phyloP scores from a whole-genome alignment of 2,329 filamentous ascomycete genomes.

The Bretziella fagacearum region DNA sequence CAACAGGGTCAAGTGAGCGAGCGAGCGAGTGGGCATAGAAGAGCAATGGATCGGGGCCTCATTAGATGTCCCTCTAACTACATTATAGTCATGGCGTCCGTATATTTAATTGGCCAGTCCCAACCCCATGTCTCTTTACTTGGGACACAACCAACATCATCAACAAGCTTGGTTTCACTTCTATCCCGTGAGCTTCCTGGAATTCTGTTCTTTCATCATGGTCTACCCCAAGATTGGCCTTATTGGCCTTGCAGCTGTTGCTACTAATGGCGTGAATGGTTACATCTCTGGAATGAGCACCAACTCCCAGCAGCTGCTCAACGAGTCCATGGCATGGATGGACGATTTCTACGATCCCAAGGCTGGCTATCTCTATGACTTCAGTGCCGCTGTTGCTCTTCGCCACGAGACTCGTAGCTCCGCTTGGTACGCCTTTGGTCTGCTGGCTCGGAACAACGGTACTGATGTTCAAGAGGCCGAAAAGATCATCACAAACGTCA shows the following conservation, averaged over 20 bases:
- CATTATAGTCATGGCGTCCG: no score
- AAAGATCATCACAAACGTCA: slow-evolving; percentile 36
- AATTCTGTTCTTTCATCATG: neutral
- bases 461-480: slow-evolving; percentile 33
- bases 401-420: slow-evolving; percentile 40
- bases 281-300: slow-evolving; percentile 4
- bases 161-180: no score
- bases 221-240: slow-evolving; percentile 2
- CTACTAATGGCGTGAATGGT: neutral
- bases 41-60: no score
- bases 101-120: no score
- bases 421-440: slow-evolving; percentile 41
- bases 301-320: slow-evolving; percentile 21
- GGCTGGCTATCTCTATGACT: slow-evolving; percentile 36
- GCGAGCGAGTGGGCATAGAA: no score
- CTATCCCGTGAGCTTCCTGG: neutral
- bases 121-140: no score
- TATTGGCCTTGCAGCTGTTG: slow-evolving; percentile 1
- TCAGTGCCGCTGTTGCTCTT: slow-evolving; percentile 28
- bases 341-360: slow-evolving; percentile 36
- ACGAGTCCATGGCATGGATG: slow-evolving; percentile 37
- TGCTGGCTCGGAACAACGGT: slow-evolving; percentile 36
- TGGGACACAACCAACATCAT: no score
- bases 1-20: no score
- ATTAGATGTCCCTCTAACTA: no score